Percentiles rank a stretch among this genome's conserved stretches.
phyloP scores from a whole-genome alignment of 2,329 filamentous ascomycete species.

The Eutypella sp. region DNA sequence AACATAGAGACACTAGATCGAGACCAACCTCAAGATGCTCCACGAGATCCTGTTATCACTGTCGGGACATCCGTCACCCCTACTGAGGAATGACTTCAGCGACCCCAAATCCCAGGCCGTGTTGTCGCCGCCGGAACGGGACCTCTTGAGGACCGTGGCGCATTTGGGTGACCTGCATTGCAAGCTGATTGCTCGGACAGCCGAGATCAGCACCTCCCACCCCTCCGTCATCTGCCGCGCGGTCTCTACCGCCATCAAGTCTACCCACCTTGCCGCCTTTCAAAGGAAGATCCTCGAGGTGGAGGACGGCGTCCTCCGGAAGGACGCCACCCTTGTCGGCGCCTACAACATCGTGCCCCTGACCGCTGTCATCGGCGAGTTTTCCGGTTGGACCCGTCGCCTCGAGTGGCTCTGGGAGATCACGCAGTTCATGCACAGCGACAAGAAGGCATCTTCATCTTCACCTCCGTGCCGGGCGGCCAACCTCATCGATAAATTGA shows the following conservation, averaged over 20 bases:
- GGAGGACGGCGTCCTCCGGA: conserved; percentile 69
- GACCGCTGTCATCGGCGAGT: conserved; percentile 77
- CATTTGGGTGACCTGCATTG: conserved; percentile 75
- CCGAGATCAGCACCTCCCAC: conserved; percentile 64
- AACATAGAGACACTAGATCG: conserved; percentile 11
- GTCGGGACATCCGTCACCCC: conserved; percentile 85
- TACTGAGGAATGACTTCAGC: conserved; percentile 58
- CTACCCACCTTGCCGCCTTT: conserved; percentile 72
- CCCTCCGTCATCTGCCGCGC: conserved; percentile 81
- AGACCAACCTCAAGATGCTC: conserved; percentile 60
- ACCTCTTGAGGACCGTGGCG: conserved; percentile 72
- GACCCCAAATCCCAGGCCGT: conserved; percentile 42
- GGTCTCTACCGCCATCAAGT: conserved; percentile 71
- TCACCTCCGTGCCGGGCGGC: conserved; percentile 62
- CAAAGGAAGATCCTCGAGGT: conserved; percentile 81
- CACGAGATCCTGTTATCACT: conserved; percentile 97
- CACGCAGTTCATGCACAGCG: conserved; percentile 59
- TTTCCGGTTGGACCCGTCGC: conserved; percentile 77
- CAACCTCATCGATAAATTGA: conserved; percentile 69
- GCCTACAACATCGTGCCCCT: conserved; percentile 92
- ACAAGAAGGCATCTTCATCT: conserved; percentile 28
- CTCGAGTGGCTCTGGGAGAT: conserved; percentile 84
- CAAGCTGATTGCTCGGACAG: conserved; percentile 61
- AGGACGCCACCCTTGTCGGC: conserved; percentile 76
- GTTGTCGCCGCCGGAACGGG: conserved; percentile 74